A percentile compares a stretch with the other conserved stretches of the same genome.
Evolutionary conservation across 2,329 filamentous ascomycete genomes (phyloP).

Genomic region (Grosmannia clavigera): DNA sequence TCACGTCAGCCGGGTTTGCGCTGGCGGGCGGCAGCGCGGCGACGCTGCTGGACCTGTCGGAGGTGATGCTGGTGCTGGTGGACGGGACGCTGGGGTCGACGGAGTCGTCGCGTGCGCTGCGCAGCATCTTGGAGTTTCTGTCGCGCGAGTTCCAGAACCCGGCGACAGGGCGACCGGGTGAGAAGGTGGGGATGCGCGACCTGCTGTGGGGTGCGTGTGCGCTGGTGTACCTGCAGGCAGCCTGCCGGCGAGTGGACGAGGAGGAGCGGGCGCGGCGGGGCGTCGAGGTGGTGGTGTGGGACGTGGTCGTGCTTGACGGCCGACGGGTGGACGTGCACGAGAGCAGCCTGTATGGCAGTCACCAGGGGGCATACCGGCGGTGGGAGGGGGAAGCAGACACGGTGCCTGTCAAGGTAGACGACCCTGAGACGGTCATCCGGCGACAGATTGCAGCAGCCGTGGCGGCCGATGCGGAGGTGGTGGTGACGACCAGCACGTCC

Average conservation of each 20-base stretch:
- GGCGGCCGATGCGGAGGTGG: conserved; percentile 42
- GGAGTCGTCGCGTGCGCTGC: conserved; percentile 56
- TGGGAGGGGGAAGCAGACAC: neutral
- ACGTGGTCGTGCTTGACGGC: conserved; percentile 50
- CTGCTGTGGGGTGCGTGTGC: conserved; percentile 48
- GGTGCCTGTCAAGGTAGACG: conserved; percentile 14
- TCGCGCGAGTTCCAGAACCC: conserved; percentile 53
- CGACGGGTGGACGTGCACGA: conserved; percentile 42
- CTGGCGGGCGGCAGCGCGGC: conserved; percentile 10
- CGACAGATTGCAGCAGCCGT: conserved; percentile 42
- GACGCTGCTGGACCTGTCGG: conserved; percentile 32
- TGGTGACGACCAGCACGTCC: conserved; percentile 44
- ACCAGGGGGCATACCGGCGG: conserved; percentile 14
- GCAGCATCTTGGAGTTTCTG: conserved; percentile 52
- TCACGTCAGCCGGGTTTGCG: conserved; percentile 11
- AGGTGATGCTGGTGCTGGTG: conserved; percentile 44
- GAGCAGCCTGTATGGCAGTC: conserved; percentile 18
- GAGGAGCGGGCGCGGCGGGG: conserved; percentile 34
- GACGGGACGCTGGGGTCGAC: conserved; percentile 56
- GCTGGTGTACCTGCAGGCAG: conserved; percentile 48
- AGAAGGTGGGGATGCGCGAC: conserved; percentile 47
- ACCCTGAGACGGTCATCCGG: conserved; percentile 34
- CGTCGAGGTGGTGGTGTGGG: conserved; percentile 50
- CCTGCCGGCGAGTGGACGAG: conserved; percentile 38
- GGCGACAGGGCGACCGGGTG: conserved; percentile 44